Evolutionary conservation across 345 rosid genomes (phyloP), one percentile per base, ranked within the genome.

Genomic region (Syzygium grande): DNA sequence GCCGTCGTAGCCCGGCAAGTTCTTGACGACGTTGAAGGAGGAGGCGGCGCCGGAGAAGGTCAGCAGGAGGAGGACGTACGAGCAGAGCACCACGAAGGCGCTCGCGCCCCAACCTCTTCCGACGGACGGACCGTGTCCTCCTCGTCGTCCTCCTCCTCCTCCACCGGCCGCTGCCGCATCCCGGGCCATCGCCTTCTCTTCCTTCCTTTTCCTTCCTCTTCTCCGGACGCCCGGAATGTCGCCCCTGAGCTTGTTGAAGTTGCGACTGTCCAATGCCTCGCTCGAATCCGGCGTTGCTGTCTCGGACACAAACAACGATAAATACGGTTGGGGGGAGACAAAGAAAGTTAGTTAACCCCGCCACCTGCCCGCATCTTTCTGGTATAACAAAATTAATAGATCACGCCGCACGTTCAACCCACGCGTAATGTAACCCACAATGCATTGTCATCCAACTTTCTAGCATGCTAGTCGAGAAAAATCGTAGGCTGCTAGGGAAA

Each of bases 181-280:
- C 49, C 14, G 49, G 49, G 2, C 22, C 83, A 73, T 73, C 2
- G 83, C 23, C 6, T 38, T 68, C 13, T 3, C 46, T 43, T 55
- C 59, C 59, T 22, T 22, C 11, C 59, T 22, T 22, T 55, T 1
- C 46, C 46, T 21, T 73, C 10, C 46, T 5, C 49, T 73, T 9
- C 49, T 9, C 21, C 14, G 0, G 49, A 9, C 25, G 1, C 25
- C 25, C 14, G 4, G 1, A 73, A 9, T 5, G 80, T 38, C 27
- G 25, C 14, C 0, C 49, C 38, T 27, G 11, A 65, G 78, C 43
- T 16, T 16, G 22, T 13, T 5, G 22, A 5, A 10, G 79, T 34
- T 4, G 25, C 6, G 25, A 34, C 11, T 2, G 79, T 17, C 0
- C 22, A 73, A 2, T 5, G 1, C 13, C 80, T 21, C 1, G 3